Evolutionary conservation across 257 asterid species (phyloP).

Genomic region (Cordia subcordata): DNA sequence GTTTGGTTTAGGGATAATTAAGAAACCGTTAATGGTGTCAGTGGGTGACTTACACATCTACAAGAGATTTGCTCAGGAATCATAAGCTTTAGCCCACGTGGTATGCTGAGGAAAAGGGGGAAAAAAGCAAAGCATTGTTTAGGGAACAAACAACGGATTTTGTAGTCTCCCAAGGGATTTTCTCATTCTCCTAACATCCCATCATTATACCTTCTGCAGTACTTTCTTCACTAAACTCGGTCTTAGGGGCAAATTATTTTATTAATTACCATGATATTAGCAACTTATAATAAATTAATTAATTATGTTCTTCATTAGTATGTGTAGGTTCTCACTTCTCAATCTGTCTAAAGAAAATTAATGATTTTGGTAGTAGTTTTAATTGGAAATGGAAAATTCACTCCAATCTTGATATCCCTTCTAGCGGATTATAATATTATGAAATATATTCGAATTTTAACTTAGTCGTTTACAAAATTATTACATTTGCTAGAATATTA

Average conservation of each 20-base stretch:
- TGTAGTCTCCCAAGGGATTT: conserved; percentile 69
- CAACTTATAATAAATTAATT: too few relatives aligned
- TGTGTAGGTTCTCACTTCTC: too few relatives aligned
- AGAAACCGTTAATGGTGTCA: conserved; percentile 12
- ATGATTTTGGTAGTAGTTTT: too few relatives aligned
- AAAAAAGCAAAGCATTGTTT: conserved; percentile 6
- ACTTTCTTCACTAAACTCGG: conserved; percentile 1
- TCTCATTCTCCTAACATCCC: conserved; percentile 38
- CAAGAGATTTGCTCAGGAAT: neutral
- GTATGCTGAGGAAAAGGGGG: conserved; percentile 18
- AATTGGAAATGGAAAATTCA: too few relatives aligned
- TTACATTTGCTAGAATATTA: too few relatives aligned
- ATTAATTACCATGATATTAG: neutral
- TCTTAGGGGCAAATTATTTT: conserved; percentile 4
- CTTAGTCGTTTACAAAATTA: too few relatives aligned
- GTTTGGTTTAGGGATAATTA: neutral
- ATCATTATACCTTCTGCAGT: conserved; percentile 28
- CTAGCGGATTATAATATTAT: too few relatives aligned
- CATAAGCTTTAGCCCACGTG: too few relatives aligned
- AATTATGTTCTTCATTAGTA: too few relatives aligned
- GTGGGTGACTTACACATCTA: neutral
- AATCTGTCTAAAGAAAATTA: too few relatives aligned
- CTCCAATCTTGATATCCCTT: too few relatives aligned
- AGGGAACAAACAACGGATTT: conserved; percentile 41
- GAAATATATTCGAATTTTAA: too few relatives aligned